Base-by-base conservation (phyloP, 176 grass and related monocot species). In the Ananas comosus region DNA sequence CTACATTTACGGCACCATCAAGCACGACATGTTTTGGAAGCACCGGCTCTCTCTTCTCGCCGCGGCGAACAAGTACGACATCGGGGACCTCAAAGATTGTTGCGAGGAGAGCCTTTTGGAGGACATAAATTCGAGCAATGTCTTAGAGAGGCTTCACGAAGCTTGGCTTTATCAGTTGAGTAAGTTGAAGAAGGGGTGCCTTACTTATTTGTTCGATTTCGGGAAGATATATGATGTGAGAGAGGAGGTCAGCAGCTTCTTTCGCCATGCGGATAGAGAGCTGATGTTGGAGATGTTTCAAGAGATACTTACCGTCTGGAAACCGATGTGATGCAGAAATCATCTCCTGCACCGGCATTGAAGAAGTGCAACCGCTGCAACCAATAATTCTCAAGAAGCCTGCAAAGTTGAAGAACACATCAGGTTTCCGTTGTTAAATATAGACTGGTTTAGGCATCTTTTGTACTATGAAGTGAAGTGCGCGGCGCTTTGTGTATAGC, bases 81-180 rank as follows among this genome's bases (percentile, higher is more conserved):
- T 92, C 2, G 6, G 22, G 0, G 86, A 90, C 23, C 73, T 97
- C 50, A 92, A 90, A 77, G 70, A 71, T 66, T 92, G 93, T 58
- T 97, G 93, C 3, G 93, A 97, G 79, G 89, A 92, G 79, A 92
- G 93, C 80, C 84, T 97, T 28, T 58, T 87, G 57, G 93, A 92
- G 66, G 93, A 97, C 12, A 90, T 92, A 10, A 81, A 17, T 69
- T 79, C 85, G 7, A 53, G 71, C 19, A 97, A 97, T 51, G 89
- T 92, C 22, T 80, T 92, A 2, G 84, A 97, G 77, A 75, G 94
- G 74, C 84, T 97, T 48, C 82, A 93, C 5, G 69, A 88, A 3
- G 86, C 94, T 54, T 99, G 94, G 94, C 71, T 99, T 12, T 69
- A 80, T 65, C 53, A 79, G 58, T 84, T 99, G 2, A 68, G 69